Base-by-base conservation (phyloP, 1,284 basidiomycete genomes). In the Pterulicium gracile region DNA sequence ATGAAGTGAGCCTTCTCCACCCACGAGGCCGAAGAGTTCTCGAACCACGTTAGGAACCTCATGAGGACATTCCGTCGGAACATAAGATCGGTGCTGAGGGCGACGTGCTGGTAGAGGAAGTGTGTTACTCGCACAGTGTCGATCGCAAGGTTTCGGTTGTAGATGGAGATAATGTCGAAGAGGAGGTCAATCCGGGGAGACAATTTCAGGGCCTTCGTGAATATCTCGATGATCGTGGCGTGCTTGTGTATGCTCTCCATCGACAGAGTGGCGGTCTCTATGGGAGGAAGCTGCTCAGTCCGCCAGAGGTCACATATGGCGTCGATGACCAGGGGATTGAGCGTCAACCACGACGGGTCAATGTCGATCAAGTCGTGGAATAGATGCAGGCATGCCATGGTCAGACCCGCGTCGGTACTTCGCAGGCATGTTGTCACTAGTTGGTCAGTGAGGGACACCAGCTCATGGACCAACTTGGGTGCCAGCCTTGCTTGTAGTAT, bases 101-200 rank as follows among this genome's bases (percentile, higher is more conserved):
- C 88, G 24, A 96, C 84, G 54, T 91, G 87, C 23, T 77, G 70
- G 60, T 95, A 95, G 15, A 98, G 75, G 69, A 98, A 98, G 50
- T 86, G 81, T 0, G 88, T 83, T n/a, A 88, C 70, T 44, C 72
- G 75, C 21, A 89, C 79, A 35, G 90, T 70, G 58, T 98, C 93
- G 59, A 94, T 79, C 2, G 88, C 81, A 12, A 88, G 73, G 50
- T 82, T 78, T 52, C 87, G 83, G 23, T 86, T 83, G 67, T 88
- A 97, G 35, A 93, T 70, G 24, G 84, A 79, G 43, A 91, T 79
- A 35, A 98, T 69, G 48, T 96, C 91, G 60, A 97, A 93, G 32
- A 98, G 69, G 2, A 97, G 69, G 56, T 97, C 90, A 46, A 95
- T 79, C 41, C 89, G 83, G 34, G 81, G 79, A 22, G 69, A 69